Evolutionary conservation across 805 yeast species (phyloP).

Genomic region (Wickerhamiella occidentalis): DNA sequence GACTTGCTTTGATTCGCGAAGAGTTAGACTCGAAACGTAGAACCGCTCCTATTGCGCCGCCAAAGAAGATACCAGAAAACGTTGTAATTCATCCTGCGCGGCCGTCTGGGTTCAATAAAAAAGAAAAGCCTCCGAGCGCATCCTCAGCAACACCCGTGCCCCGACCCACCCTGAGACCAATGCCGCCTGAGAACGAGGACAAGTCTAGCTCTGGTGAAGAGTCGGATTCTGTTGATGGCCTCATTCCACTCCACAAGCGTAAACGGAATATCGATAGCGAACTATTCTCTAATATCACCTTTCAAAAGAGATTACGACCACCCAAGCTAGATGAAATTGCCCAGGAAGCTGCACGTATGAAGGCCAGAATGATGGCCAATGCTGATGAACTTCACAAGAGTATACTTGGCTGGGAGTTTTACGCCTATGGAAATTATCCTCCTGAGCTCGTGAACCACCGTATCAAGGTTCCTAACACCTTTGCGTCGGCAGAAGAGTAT

Average conservation of each 20-base stretch:
- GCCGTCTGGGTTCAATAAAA: constrained; percentile 38
- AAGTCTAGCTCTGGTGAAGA: neutral
- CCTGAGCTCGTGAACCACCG: constrained; percentile 29
- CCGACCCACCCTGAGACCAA: neutral
- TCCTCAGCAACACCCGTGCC: neutral
- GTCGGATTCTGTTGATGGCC: constrained; percentile 31
- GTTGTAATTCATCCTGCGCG: constrained; percentile 35
- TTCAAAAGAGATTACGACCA: constrained; percentile 9
- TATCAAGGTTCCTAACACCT: constrained; percentile 42
- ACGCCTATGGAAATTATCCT: constrained; percentile 44
- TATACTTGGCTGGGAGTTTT: constrained; percentile 69
- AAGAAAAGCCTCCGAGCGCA: constrained; percentile 23
- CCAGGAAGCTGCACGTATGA: constrained; percentile 62
- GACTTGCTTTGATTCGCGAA: constrained; percentile 2
- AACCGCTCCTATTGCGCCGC: neutral
- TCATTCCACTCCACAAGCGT: constrained; percentile 16
- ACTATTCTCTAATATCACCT: constrained; percentile 6
- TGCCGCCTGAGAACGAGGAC: neutral
- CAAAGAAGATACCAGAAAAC: neutral
- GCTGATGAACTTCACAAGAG: constrained; percentile 59
- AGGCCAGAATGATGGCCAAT: constrained; percentile 65
- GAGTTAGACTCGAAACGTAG: constrained; percentile 2
- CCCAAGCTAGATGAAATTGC: constrained; percentile 34
- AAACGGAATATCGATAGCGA: constrained; percentile 16
- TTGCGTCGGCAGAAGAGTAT: constrained; percentile 52